Evolutionary conservation across 2,329 filamentous ascomycete species (phyloP).

Genomic region (Periconia macrospinosa): DNA sequence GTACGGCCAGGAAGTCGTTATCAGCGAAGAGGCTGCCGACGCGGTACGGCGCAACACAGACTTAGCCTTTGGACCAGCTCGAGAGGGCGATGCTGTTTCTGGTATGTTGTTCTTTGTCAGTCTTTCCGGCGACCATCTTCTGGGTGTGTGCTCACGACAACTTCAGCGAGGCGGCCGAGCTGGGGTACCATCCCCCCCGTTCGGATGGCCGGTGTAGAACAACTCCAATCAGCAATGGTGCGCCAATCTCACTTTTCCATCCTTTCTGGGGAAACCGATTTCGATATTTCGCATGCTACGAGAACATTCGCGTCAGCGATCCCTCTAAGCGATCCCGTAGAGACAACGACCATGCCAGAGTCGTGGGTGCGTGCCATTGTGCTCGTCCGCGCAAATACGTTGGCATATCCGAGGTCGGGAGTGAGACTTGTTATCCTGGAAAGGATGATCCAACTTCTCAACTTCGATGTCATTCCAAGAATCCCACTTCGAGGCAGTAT

Average conservation of each 20-base stretch:
- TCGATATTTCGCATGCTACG: conserved; percentile 10
- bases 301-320: conserved; percentile 11
- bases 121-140: no score
- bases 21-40: conserved; percentile 8
- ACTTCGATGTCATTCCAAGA: conserved; percentile 48
- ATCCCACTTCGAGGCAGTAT: conserved; percentile 57
- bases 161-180: conserved; percentile 4
- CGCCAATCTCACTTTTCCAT: conserved; percentile 12
- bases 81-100: conserved; percentile 8
- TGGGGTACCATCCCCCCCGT: conserved; percentile 7
- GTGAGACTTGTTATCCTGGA: conserved; percentile 54
- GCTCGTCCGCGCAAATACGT: conserved; percentile 58
- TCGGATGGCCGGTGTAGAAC: conserved; percentile 4
- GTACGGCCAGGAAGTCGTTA: conserved; percentile 10
- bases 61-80: conserved; percentile 5
- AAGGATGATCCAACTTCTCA: conserved; percentile 44
- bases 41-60: conserved; percentile 8
- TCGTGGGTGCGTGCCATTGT: conserved; percentile 60
- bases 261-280: conserved; percentile 13
- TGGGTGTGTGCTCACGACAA: not conserved
- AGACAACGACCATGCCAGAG: conserved; percentile 18
- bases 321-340: conserved; percentile 13
- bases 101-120: not conserved
- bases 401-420: conserved; percentile 59
- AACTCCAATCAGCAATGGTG: conserved; percentile 10